phyloP scores from a whole-genome alignment of 306 rosid species.

The Purshia tridentata region DNA sequence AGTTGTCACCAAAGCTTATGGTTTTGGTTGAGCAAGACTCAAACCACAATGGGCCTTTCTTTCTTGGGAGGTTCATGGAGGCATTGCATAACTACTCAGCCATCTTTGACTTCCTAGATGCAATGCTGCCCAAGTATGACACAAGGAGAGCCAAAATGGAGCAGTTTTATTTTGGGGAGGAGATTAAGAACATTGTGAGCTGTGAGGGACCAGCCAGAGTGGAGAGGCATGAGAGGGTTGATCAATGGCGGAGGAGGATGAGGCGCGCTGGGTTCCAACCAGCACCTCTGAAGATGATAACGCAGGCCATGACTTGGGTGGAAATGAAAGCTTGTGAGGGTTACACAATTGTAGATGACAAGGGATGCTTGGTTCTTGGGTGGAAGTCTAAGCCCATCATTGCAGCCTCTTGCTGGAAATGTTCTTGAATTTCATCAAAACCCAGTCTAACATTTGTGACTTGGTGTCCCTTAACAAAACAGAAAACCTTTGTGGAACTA shows the following conservation, averaged over 20 bases:
- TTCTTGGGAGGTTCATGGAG: constrained; percentile 29
- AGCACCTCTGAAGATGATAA: background rate
- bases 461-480: no score
- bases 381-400: constrained; percentile 22
- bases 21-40: constrained; percentile 25
- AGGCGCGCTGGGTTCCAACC: constrained; percentile 18
- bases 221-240: constrained; percentile 16
- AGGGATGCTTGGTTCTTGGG: constrained; percentile 14
- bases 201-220: constrained; percentile 21
- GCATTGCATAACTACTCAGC: constrained; percentile 26
- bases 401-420: constrained; percentile 26
- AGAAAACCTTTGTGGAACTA: no score
- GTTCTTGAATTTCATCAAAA: background rate
- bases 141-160: constrained; percentile 26
- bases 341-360: constrained; percentile 16
- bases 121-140: constrained; percentile 18
- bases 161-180: constrained; percentile 23
- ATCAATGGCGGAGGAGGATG: constrained; percentile 28
- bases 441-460: background rate
- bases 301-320: constrained; percentile 7
- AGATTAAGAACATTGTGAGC: constrained; percentile 21
- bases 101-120: constrained; percentile 21
- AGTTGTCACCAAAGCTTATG: constrained; percentile 25
- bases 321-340: constrained; percentile 1
- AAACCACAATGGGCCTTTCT: constrained; percentile 26